phyloP scores from a whole-genome alignment of 306 rosid species.

The Macrotyloma uniflorum region DNA sequence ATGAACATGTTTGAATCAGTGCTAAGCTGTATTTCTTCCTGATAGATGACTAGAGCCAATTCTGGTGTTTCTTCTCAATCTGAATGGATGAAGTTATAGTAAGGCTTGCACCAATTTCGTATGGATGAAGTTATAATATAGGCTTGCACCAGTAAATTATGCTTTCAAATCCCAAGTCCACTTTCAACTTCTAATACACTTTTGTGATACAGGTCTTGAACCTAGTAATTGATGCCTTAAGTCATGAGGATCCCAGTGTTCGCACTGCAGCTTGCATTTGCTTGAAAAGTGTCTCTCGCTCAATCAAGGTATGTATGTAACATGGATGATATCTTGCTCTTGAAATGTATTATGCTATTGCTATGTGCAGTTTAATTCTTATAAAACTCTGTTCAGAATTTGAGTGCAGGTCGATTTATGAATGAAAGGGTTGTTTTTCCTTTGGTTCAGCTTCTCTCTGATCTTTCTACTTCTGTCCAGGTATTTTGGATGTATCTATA shows the following conservation, averaged over 20 bases:
- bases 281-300: constrained; percentile 85
- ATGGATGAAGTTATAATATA: neutral
- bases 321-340: constrained; percentile 31
- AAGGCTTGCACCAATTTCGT: constrained; percentile 22
- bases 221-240: constrained; percentile 64
- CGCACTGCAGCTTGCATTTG: constrained; percentile 93
- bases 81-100: constrained; percentile 12
- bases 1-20: constrained; percentile 17
- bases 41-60: constrained; percentile 16
- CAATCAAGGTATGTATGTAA: constrained; percentile 84
- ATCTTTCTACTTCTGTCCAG: constrained; percentile 79
- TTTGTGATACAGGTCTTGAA: constrained; percentile 58
- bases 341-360: constrained; percentile 25
- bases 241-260: constrained; percentile 65
- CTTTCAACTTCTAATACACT: constrained; percentile 30
- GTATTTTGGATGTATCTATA: constrained; percentile 46
- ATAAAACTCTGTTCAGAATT: constrained; percentile 69
- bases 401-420: constrained; percentile 94
- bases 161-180: constrained; percentile 15
- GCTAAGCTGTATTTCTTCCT: constrained; percentile 23
- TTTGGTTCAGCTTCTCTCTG: constrained; percentile 79
- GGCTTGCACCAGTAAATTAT: constrained; percentile 26
- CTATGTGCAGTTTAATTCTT: constrained; percentile 34
- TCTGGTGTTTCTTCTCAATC: constrained; percentile 32
- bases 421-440: constrained; percentile 74